Base-by-base conservation (phyloP, 768 basidiomycete genomes). In the Mycena rebaudengoi region DNA sequence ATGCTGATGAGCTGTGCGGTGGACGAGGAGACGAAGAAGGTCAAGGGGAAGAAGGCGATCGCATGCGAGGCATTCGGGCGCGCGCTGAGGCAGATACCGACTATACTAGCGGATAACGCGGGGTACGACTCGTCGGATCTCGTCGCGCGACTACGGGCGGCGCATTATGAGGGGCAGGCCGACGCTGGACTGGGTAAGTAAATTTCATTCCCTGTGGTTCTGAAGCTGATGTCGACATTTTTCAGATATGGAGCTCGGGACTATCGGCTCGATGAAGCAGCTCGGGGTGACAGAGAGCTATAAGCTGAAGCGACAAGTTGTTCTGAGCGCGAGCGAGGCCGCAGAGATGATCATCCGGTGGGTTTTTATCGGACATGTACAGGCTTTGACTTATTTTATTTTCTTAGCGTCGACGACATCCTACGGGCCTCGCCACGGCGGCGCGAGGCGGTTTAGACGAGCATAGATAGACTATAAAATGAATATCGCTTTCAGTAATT, bases 331-430 rank as follows among this genome's bases (percentile, higher is more conserved):
- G 1, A 94, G 90, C 60, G 98, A 99, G 75, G 98, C 96, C 18
- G 92, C 95, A 2, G 98, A 99, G 83, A 99, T 99, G 97, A 98
- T 99, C 69, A 86, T 99, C 66, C 87, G 97, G 91, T 92, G 26
- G 87, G 76, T 18, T 10, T 35, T 49, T 50, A 20, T 49, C 37
- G 21, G 40, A 58, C 43, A 10, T 64, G 11, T 4, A 10, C 5
- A 21, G 8, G n/a, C n/a, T 37, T 52, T 48, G 11, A 50, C 54
- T 5, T 51, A 20, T 50, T 26, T 67, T 60, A 35, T 30, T 12
- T 50, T 28, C 51, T 10, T 60, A 96, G 93, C 57, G 95, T 97
- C 50, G 96, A 98, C 70, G 94, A 97, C 74, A 97, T 98, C 69
- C 82, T 97, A 65, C 85, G 94, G 51, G 87, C 92, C 20, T 84